phyloP scores from a whole-genome alignment of 2,329 filamentous ascomycete species.

The Pseudocercospora pini-densiflorae region DNA sequence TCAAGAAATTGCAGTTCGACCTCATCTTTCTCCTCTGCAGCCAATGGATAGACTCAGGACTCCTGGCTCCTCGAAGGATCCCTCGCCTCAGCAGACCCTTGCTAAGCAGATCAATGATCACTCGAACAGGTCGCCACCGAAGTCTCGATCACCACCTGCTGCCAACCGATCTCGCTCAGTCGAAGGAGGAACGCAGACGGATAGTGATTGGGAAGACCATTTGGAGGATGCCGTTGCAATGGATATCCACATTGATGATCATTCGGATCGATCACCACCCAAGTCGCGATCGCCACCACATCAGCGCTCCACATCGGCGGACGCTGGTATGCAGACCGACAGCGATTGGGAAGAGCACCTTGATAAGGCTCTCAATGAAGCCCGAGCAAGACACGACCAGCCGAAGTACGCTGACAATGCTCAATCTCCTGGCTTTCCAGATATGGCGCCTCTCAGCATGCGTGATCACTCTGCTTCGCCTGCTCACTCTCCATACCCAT shows the following conservation, averaged over 20 bases:
- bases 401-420: neutral
- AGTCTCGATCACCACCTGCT: neutral
- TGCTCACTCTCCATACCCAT: slow-evolving; percentile 18
- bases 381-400: neutral
- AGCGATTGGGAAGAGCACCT: slow-evolving; percentile 17
- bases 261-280: neutral
- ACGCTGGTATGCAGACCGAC: slow-evolving; percentile 16
- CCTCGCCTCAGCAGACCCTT: neutral
- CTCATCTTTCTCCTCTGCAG: slow-evolving; percentile 18
- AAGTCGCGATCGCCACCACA: slow-evolving; percentile 6
- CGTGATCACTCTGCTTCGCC: slow-evolving; percentile 4
- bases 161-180: neutral
- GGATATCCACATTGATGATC: neutral
- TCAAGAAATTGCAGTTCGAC: neutral
- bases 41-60: slow-evolving; percentile 13
- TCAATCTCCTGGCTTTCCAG: slow-evolving; percentile 5
- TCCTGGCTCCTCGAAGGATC: neutral
- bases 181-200: neutral
- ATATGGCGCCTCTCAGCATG: neutral
- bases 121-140: neutral
- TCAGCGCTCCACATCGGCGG: slow-evolving; percentile 17
- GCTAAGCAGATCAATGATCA: neutral
- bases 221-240: neutral
- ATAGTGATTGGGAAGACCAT: slow-evolving; percentile 4
- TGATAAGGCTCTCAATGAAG: slow-evolving; percentile 2